Base-by-base conservation (phyloP, 345 rosid genomes). In the Linum trigynum region DNA sequence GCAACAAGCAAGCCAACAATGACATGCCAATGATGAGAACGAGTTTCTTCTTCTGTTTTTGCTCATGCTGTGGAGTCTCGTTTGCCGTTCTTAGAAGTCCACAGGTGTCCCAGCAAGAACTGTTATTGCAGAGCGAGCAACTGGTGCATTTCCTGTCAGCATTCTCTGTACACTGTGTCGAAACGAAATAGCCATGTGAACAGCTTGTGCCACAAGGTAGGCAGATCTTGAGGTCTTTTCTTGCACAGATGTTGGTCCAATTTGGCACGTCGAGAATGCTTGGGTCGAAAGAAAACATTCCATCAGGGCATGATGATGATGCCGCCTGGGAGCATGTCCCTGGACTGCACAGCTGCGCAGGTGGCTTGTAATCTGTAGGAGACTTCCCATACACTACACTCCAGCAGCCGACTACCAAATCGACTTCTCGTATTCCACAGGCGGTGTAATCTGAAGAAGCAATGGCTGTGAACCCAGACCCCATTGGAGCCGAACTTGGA, bases 51-150 rank as follows among this genome's bases (percentile, higher is more conserved):
- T 75, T 57, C 60, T 77, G 86, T 65, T 67, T 82, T 84, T 84
- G 75, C 56, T 72, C 83, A 78, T 70, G 85, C 59, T 48, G 53
- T 9, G 3, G 32, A 23, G 32, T 23, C 32, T 48, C 5, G 45
- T 41, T 8, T 41, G 45, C 12, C 73, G 81, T 0, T 55, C 63
- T n/a, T 71, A 75, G 73, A 65, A 86, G 68, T 62, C 89, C 82
- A 64, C 97, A 90, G 32, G 80, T 73, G 40, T 71, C 81, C 66
- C 85, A 77, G 69, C 96, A 92, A 70, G 96, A 81, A 68, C 87
- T 86, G 78, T 85, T 92, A 78, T 88, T 97, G 82, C 99, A 92
- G 61, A 92, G 90, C 12, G 97, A 92, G 65, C 99, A 92, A 57
- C 82, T 59, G 3, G 92, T 85, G 76, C 97, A 92, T 40, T 84